A percentile compares a stretch with the other conserved stretches of the same genome.
Evolutionary conservation across 2,329 filamentous ascomycete species (phyloP).

Genomic region (Paecilomyces sp.): DNA sequence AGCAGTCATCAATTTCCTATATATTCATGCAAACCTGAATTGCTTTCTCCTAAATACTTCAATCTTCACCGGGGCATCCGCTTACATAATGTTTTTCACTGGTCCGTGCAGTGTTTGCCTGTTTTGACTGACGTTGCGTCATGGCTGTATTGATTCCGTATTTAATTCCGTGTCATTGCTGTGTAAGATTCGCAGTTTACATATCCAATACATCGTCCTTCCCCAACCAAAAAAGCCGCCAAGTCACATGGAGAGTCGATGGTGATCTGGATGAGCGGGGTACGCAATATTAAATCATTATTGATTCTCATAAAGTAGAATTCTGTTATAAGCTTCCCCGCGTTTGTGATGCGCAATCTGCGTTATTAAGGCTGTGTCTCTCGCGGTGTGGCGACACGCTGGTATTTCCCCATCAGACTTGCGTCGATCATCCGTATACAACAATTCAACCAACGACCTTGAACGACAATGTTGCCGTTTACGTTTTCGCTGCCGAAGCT

Average conservation of each 20-base stretch:
- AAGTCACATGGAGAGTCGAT: neutral
- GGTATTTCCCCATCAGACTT: neutral
- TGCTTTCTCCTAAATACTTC: too few species aligned
- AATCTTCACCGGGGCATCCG: neutral
- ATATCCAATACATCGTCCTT: neutral
- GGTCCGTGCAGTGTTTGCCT: neutral
- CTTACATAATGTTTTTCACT: neutral
- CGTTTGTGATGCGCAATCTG: neutral
- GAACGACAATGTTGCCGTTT: conserved; percentile 1
- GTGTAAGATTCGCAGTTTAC: neutral
- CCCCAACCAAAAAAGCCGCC: neutral
- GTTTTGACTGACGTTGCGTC: neutral
- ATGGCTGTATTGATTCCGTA: neutral
- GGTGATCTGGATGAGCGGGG: neutral
- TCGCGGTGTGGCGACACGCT: neutral
- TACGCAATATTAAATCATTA: neutral
- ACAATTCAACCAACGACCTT: neutral
- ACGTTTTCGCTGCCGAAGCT: neutral
- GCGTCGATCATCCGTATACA: neutral
- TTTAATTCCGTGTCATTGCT: neutral
- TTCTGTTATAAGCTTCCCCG: neutral
- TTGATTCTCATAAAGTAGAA: neutral
- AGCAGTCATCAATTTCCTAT: too few species aligned
- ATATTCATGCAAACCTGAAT: too few species aligned
- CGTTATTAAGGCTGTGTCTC: neutral